Percentiles rank a stretch among this genome's conserved stretches.
Conservation (phyloP, 1,284 basidiomycete genomes). For the Microstroma glucosiphilum region DNA sequence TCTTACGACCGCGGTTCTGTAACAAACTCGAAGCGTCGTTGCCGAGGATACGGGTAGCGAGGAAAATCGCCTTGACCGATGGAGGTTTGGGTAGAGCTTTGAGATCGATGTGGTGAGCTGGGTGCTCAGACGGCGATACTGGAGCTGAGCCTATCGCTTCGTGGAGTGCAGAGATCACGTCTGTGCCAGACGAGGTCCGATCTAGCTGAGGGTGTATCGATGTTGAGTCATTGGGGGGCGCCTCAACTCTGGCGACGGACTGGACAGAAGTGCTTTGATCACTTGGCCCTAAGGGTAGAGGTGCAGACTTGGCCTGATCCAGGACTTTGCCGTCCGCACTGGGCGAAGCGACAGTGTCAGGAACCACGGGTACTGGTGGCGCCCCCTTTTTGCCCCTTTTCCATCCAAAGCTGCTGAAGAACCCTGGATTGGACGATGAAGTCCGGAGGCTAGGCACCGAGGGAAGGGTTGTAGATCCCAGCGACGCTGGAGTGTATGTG, state of each 20-base stretch:
- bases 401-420: constrained; percentile 20
- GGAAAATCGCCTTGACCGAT: constrained; percentile 65
- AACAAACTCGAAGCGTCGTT: constrained; percentile 70
- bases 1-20: constrained; percentile 62
- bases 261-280: not conserved
- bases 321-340: too few species aligned
- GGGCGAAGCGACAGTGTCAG: not conserved
- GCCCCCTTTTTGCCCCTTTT: constrained; percentile 10
- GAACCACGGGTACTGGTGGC: too few species aligned
- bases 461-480: too few species aligned
- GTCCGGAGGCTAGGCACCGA: too few species aligned
- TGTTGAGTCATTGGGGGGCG: too few species aligned
- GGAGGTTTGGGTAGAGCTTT: constrained; percentile 17
- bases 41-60: constrained; percentile 81
- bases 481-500: too few species aligned
- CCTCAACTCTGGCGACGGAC: not conserved
- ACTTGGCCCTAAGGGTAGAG: not conserved
- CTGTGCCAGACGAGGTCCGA: constrained; percentile 11
- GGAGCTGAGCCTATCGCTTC: constrained; percentile 15
- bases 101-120: constrained; percentile 4
- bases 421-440: not conserved
- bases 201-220: constrained; percentile 4
- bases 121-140: constrained; percentile 9
- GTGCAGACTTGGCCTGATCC: too few species aligned
- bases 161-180: constrained; percentile 12